Percentiles rank a stretch among this genome's conserved stretches.
These are phyloP conservation scores for Phaeoacremonium minimum DNA, from an alignment of 2,329 filamentous ascomycete species.

Conservation along the genomic window DNA sequence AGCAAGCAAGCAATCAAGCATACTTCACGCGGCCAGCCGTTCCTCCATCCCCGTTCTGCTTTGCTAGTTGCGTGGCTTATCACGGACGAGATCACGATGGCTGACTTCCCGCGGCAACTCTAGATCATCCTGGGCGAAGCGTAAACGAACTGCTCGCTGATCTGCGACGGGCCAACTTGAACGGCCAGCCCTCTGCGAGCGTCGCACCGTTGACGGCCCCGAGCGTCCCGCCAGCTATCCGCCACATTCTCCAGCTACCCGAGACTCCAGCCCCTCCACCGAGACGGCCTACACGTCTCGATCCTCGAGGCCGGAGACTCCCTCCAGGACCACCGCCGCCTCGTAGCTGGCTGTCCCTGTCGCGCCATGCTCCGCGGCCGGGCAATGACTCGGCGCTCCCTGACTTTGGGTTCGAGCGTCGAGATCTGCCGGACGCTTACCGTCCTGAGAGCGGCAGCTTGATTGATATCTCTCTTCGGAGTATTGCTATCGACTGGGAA, in stretches of 20 bases:
- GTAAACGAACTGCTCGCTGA: conserved; percentile 60
- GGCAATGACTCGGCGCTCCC: neutral
- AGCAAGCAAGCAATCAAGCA: no score
- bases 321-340: conserved; percentile 58
- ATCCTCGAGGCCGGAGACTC: conserved; percentile 42
- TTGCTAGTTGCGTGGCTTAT: no score
- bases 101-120: conserved; percentile 2
- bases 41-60: no score
- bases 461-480: conserved; percentile 44
- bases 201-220: conserved; percentile 24
- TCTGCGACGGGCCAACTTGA: conserved; percentile 42
- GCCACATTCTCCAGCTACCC: conserved; percentile 55
- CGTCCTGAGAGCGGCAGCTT: conserved; percentile 42
- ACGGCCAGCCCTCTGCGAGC: conserved; percentile 11
- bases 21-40: no score
- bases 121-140: conserved; percentile 30
- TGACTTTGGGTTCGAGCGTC: conserved; percentile 1
- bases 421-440: conserved; percentile 37
- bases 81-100: neutral
- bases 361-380: conserved; percentile 16
- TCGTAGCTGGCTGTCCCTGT: conserved; percentile 47
- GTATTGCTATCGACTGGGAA: conserved; percentile 50
- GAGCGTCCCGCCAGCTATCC: conserved; percentile 56
- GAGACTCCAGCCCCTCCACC: conserved; percentile 49
- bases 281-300: conserved; percentile 38